A percentile compares a stretch with the other conserved stretches of the same genome.
These are phyloP conservation scores for Coniochaeta prunicola DNA, from an alignment of 2,329 filamentous ascomycete genomes.

Conservation along the genomic window DNA sequence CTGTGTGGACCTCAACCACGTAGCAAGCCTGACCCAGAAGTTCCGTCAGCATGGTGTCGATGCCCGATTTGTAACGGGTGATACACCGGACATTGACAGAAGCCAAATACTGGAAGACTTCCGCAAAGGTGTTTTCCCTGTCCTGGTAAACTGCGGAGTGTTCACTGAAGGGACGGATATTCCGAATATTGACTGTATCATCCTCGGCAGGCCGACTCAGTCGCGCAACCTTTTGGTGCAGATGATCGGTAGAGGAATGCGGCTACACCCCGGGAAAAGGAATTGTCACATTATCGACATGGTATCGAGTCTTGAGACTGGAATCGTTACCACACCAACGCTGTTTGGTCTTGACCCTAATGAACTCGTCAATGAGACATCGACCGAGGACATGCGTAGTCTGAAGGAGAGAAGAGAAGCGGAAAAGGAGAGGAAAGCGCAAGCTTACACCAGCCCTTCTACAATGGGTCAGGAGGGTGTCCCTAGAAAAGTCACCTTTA, in stretches of 20 bases:
- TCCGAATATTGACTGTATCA: slow-evolving; percentile 89
- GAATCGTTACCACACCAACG: slow-evolving; percentile 85
- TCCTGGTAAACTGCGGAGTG: slow-evolving; percentile 89
- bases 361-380: slow-evolving; percentile 64
- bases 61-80: slow-evolving; percentile 78
- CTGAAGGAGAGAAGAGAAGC: slow-evolving; percentile 41
- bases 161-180: slow-evolving; percentile 98
- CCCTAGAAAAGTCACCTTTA: slow-evolving; percentile 61
- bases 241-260: slow-evolving; percentile 95
- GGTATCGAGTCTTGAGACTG: slow-evolving; percentile 76
- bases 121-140: slow-evolving; percentile 67
- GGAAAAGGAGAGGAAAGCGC: slow-evolving; percentile 27
- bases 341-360: slow-evolving; percentile 86
- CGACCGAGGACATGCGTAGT: slow-evolving; percentile 52
- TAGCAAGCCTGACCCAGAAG: slow-evolving; percentile 62
- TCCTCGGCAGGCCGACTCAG: slow-evolving; percentile 80
- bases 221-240: slow-evolving; percentile 92
- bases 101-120: slow-evolving; percentile 69
- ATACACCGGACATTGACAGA: slow-evolving; percentile 64
- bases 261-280: slow-evolving; percentile 70
- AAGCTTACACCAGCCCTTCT: slow-evolving; percentile 7
- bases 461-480: background rate
- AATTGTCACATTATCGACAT: slow-evolving; percentile 96
- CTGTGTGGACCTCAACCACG: slow-evolving; percentile 84
- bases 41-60: slow-evolving; percentile 77